Evolutionary conservation across 768 basidiomycete genomes (phyloP).

Genomic region (Candolleomyces eurysporus): DNA sequence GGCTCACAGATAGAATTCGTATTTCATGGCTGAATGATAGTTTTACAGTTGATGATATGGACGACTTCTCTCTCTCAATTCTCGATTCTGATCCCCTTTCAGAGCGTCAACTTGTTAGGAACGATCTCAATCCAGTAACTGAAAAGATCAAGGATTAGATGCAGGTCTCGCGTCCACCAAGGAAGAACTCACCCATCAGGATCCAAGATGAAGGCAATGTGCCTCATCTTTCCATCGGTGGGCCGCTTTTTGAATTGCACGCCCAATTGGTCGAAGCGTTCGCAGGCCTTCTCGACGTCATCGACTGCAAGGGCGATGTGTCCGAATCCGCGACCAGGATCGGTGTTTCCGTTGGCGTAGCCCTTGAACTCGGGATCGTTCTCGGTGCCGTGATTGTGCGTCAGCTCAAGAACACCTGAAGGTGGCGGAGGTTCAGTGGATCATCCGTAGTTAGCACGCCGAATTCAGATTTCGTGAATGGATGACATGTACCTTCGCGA

Average conservation of each 20-base stretch:
- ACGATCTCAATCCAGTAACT: conserved; percentile 23
- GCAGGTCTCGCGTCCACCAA: not conserved
- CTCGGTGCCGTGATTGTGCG: conserved; percentile 91
- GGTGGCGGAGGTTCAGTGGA: not conserved
- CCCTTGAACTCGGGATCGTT: conserved; percentile 72
- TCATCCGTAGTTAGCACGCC: not conserved
- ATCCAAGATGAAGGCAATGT: conserved; percentile 83
- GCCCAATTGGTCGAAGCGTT: conserved; percentile 73
- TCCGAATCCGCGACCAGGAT: conserved; percentile 78
- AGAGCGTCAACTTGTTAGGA: conserved; percentile 10
- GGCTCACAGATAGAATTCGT: too few relatives aligned
- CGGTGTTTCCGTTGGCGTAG: conserved; percentile 83
- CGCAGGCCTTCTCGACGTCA: conserved; percentile 80
- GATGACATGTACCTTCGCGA: conserved; percentile 58
- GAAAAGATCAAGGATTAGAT: not conserved
- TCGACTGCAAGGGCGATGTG: conserved; percentile 88
- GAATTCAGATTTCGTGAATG: not conserved
- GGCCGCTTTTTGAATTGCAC: conserved; percentile 88
- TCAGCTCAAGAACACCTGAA: conserved; percentile 79
- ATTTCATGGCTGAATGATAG: too few relatives aligned
- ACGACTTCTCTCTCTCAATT: too few relatives aligned
- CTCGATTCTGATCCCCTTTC: not conserved
- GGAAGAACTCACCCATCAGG: conserved; percentile 64
- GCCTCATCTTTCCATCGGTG: conserved; percentile 80
- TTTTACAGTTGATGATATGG: too few relatives aligned